Base-by-base conservation (phyloP, 208 protist species). In the Wallacemonas sp. region DNA sequence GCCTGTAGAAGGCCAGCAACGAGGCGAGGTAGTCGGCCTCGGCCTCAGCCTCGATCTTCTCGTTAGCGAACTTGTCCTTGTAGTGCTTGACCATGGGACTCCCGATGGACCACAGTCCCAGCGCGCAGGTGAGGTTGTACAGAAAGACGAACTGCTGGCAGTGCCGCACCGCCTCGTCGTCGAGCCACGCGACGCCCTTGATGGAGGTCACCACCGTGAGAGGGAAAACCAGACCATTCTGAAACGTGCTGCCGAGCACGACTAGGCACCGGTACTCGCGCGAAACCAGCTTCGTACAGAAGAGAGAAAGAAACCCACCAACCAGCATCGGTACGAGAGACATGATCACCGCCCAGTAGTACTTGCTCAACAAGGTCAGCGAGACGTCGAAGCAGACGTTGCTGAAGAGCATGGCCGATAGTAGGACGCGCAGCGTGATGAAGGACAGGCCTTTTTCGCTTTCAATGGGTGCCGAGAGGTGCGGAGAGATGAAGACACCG, bases 241-340 rank as follows among this genome's bases (percentile, higher is more conserved):
- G 78, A 50, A 83, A 83, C 0, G 78, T 83, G 50, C 78, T 74
- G 13, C 68, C 55, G 22, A 83, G 63, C 36, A 74, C 55, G 12
- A 83, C 30, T 42, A 83, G 67, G 22, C 63, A 70, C 12, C 59
- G 46, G 21, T 68, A 76, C 63, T 83, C 72, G 21, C 38, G 13
- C 2, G 61, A 39, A 19, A 79, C 46, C 19, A 71, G 54, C 5
- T 32, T 30, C 9, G 41, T 50, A 41, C 69, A 57, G 41, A 39
- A 15, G 26, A 71, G 13, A 2, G 78, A 63, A 3, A 68, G 52
- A 8, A 62, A 24, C 19, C 48, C 41, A 19, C 78, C 78, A 22
- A 84, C 54, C 0, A 84, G 1, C 62, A 76, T 73, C n/a, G 78
- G 73, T 37, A 84, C 48, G 27, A 84, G 62, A n/a, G 78, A 78